These are phyloP conservation scores for Umbelopsis sp. DNA, from an alignment of 371 early-diverging fungal genomes.

Conservation along the genomic window DNA sequence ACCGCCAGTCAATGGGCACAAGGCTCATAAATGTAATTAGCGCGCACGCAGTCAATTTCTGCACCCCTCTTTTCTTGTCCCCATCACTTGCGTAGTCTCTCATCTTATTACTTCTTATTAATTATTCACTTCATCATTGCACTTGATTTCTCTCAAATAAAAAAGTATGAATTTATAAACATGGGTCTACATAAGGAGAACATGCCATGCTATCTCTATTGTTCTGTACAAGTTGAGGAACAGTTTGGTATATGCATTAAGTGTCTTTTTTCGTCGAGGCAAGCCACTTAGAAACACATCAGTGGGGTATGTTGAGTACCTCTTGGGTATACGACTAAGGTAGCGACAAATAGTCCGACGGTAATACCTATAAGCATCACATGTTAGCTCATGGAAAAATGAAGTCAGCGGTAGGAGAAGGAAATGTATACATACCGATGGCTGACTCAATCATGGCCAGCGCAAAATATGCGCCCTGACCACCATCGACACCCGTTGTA, in stretches of 20 bases:
- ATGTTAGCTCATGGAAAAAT: neutral
- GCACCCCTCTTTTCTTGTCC: no score
- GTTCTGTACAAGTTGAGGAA: no score
- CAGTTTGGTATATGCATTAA: neutral
- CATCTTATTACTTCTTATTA: neutral
- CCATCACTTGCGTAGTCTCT: no score
- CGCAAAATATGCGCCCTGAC: constrained; percentile 53
- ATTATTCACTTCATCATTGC: no score
- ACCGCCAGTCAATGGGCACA: constrained; percentile 44
- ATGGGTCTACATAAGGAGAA: neutral
- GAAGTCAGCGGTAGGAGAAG: neutral
- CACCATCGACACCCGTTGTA: constrained; percentile 36
- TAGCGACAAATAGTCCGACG: constrained; percentile 60
- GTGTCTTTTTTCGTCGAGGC: neutral
- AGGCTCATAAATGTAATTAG: neutral
- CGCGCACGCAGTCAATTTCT: neutral
- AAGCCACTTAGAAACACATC: constrained; percentile 55
- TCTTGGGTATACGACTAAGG: constrained; percentile 59
- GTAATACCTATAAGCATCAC: constrained; percentile 47
- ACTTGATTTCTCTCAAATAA: neutral
- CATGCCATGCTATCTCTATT: no score
- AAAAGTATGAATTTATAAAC: neutral
- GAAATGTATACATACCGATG: constrained; percentile 27
- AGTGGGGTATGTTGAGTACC: constrained; percentile 58
- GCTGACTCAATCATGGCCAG: constrained; percentile 54